phyloP scores from a whole-genome alignment of 1,139 yeast species.

The Suhomyces panamericanus region DNA sequence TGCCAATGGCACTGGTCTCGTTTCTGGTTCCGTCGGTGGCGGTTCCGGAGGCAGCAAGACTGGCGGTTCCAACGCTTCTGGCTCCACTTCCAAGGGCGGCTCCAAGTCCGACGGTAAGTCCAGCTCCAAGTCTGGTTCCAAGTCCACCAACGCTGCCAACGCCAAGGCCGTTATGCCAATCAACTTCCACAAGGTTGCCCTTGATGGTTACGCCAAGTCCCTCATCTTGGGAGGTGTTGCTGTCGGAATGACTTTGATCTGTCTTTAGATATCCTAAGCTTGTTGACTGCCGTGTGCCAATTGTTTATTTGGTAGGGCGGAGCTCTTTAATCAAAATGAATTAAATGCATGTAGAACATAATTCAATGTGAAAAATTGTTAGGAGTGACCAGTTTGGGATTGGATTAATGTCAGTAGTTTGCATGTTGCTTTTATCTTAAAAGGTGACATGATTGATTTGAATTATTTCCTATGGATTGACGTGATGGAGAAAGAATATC shows the following conservation, averaged over 20 bases:
- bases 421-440: no score
- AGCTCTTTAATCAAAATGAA: slow-evolving; percentile 1
- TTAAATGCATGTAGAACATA: neutral
- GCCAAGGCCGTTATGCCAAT: slow-evolving; percentile 6
- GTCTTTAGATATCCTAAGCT: slow-evolving; percentile 9
- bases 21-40: slow-evolving; percentile 15
- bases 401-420: no score
- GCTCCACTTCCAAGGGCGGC: slow-evolving; percentile 5
- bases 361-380: no score
- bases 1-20: slow-evolving; percentile 23
- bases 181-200: slow-evolving; percentile 13
- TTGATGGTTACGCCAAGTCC: slow-evolving; percentile 20
- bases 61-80: slow-evolving; percentile 4
- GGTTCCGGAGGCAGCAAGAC: slow-evolving; percentile 7
- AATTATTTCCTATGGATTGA: no score
- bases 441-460: no score
- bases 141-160: slow-evolving; percentile 2
- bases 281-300: slow-evolving; percentile 3
- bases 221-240: slow-evolving; percentile 21
- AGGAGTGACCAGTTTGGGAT: no score
- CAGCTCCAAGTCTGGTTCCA: slow-evolving; percentile 1
- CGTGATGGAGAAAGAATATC: no score
- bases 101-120: slow-evolving; percentile 9
- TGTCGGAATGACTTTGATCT: slow-evolving; percentile 18
- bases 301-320: slow-evolving; percentile 4